Percentiles rank a stretch among this genome's conserved stretches.
Evolutionary conservation across 2,329 filamentous ascomycete genomes (phyloP).

Genomic region (Fusarium sp.): DNA sequence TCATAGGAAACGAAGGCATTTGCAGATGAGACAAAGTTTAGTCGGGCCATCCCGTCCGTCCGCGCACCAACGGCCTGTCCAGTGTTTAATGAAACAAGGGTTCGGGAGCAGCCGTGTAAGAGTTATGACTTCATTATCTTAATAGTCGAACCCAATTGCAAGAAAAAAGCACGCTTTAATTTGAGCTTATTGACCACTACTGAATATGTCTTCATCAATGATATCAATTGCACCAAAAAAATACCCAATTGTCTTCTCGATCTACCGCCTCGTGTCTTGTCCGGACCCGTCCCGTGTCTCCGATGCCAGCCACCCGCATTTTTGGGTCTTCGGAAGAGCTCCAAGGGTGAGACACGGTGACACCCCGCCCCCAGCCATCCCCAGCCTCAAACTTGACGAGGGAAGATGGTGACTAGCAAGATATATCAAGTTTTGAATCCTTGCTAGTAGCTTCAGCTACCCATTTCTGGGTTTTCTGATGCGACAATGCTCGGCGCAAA

Average conservation of each 20-base stretch:
- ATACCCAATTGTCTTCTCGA: slow-evolving; percentile 1
- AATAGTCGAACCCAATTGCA: not conserved
- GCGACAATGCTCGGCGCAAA: slow-evolving; percentile 29
- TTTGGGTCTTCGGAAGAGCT: slow-evolving; percentile 26
- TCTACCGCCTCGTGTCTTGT: slow-evolving; percentile 21
- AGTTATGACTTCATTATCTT: slow-evolving; percentile 12
- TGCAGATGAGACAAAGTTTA: slow-evolving; percentile 31
- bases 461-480: slow-evolving; percentile 21
- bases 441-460: slow-evolving; percentile 32
- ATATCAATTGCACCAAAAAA: not conserved
- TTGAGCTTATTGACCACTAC: not conserved
- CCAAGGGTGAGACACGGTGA: slow-evolving; percentile 28
- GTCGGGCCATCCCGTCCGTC: slow-evolving; percentile 46
- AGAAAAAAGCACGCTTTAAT: not conserved
- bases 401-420: slow-evolving; percentile 21
- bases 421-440: slow-evolving; percentile 36
- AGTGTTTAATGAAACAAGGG: not conserved
- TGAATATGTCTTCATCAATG: not conserved
- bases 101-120: slow-evolving; percentile 20
- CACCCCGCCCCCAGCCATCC: slow-evolving; percentile 44
- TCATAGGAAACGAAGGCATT: not conserved
- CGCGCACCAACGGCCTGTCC: slow-evolving; percentile 33
- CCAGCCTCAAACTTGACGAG: slow-evolving; percentile 37
- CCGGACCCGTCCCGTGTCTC: slow-evolving; percentile 36
- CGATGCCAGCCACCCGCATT: slow-evolving; percentile 44